These are phyloP conservation scores for Solanum hybrid DNA, from an alignment of 305 asterid genomes.

Conservation along the genomic window DNA sequence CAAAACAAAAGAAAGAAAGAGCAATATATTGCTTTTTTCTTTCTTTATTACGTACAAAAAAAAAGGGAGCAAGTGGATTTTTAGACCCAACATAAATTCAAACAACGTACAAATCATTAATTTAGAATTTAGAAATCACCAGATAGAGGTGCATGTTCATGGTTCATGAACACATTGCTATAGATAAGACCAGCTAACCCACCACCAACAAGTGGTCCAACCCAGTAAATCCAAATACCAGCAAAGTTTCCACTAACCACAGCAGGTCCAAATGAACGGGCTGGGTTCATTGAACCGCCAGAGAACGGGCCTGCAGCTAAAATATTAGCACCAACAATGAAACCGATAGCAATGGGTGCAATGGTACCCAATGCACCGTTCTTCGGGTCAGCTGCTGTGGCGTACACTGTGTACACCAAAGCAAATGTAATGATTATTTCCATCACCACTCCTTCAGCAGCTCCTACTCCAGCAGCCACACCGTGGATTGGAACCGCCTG, in stretches of 20 bases:
- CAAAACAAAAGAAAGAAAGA: background rate
- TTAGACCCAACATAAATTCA: background rate
- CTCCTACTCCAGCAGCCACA: conserved; percentile 54
- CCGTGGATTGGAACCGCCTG: conserved; percentile 63
- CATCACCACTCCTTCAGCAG: conserved; percentile 53
- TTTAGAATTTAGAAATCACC: conserved; percentile 13
- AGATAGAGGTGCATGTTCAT: conserved; percentile 47
- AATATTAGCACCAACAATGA: conserved; percentile 83
- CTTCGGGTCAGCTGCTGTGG: conserved; percentile 87
- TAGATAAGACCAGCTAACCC: conserved; percentile 71
- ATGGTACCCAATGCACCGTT: conserved; percentile 64
- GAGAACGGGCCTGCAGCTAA: conserved; percentile 89
- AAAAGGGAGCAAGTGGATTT: background rate
- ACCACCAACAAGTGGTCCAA: conserved; percentile 81
- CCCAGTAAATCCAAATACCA: conserved; percentile 74
- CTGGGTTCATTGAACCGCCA: conserved; percentile 95
- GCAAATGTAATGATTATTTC: conserved; percentile 75
- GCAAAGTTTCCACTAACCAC: conserved; percentile 53
- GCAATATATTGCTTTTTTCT: conserved; percentile 3
- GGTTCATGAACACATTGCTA: conserved; percentile 47
- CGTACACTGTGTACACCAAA: conserved; percentile 79
- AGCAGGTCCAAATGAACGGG: conserved; percentile 76
- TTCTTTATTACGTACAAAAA: conserved; percentile 3
- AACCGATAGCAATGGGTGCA: conserved; percentile 84
- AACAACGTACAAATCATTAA: background rate